Percentiles rank a stretch among this genome's conserved stretches.
These are phyloP conservation scores for Aspergillus sp. DNA, from an alignment of 2,329 filamentous ascomycete species.

Conservation along the genomic window DNA sequence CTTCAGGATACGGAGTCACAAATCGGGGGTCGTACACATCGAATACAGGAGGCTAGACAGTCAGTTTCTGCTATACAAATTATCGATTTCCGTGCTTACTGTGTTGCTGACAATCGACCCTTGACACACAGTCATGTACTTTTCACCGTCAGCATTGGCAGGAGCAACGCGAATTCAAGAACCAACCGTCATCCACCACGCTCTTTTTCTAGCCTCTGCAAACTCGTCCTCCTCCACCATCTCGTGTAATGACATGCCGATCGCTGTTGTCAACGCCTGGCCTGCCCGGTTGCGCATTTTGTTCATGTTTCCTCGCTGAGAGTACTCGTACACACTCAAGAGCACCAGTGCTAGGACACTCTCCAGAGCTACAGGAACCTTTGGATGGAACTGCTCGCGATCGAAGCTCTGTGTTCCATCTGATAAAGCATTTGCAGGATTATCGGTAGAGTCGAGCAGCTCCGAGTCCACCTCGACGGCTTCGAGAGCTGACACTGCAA, in stretches of 20 bases:
- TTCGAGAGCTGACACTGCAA: constrained; percentile 18
- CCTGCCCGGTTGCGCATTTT: constrained; percentile 25
- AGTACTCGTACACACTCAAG: constrained; percentile 26
- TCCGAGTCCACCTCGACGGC: constrained; percentile 22
- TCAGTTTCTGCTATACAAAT: neutral
- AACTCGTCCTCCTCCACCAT: constrained; percentile 12
- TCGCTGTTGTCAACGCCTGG: constrained; percentile 20
- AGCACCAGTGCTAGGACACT: constrained; percentile 20
- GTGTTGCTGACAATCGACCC: constrained; percentile 49
- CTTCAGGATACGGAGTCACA: neutral
- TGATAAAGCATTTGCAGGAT: constrained; percentile 10
- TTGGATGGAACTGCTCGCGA: constrained; percentile 11
- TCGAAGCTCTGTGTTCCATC: constrained; percentile 4
- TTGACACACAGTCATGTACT: constrained; percentile 50
- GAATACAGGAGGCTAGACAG: constrained; percentile 10
- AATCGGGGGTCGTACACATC: constrained; percentile 4
- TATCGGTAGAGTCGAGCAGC: constrained; percentile 9
- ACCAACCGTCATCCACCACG: constrained; percentile 24
- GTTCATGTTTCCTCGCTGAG: constrained; percentile 23
- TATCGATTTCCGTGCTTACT: constrained; percentile 23
- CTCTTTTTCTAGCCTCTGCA: constrained; percentile 17
- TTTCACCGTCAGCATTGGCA: constrained; percentile 10
- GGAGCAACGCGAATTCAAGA: neutral
- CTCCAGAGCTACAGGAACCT: constrained; percentile 21
- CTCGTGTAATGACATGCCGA: constrained; percentile 21